phyloP scores from a whole-genome alignment of 805 yeast genomes.

The Saturnispora diversa region DNA sequence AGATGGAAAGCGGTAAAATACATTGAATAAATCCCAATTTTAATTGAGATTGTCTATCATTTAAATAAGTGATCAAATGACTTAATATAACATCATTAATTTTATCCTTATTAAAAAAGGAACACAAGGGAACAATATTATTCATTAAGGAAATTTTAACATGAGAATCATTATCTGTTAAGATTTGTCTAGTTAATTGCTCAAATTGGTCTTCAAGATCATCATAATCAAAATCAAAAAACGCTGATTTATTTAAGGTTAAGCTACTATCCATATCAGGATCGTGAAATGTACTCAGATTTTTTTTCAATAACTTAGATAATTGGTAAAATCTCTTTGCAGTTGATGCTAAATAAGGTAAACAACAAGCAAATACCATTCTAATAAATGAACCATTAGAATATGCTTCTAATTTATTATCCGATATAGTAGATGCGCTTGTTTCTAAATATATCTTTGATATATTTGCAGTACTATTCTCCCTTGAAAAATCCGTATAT shows the following conservation, averaged over 20 bases:
- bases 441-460: slow-evolving; percentile 5
- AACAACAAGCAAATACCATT: slow-evolving; percentile 59
- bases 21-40: slow-evolving; percentile 65
- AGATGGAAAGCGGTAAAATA: slow-evolving; percentile 65
- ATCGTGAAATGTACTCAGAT: slow-evolving; percentile 25
- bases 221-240: slow-evolving; percentile 34
- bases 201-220: slow-evolving; percentile 51
- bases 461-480: not conserved
- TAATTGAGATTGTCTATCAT: slow-evolving; percentile 63
- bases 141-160: slow-evolving; percentile 65
- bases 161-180: slow-evolving; percentile 59
- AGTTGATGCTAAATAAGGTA: slow-evolving; percentile 63
- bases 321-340: slow-evolving; percentile 59
- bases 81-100: slow-evolving; percentile 85
- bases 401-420: not conserved
- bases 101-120: slow-evolving; percentile 76
- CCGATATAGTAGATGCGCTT: not conserved
- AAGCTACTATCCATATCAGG: slow-evolving; percentile 39
- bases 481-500: slow-evolving; percentile 18
- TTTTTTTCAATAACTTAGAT: slow-evolving; percentile 40
- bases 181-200: slow-evolving; percentile 49
- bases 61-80: slow-evolving; percentile 84
- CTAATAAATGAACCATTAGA: slow-evolving; percentile 38
- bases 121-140: slow-evolving; percentile 69
- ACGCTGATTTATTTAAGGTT: slow-evolving; percentile 26